Evolutionary conservation across 768 basidiomycete species (phyloP).

Genomic region (Tylopilus sp.): DNA sequence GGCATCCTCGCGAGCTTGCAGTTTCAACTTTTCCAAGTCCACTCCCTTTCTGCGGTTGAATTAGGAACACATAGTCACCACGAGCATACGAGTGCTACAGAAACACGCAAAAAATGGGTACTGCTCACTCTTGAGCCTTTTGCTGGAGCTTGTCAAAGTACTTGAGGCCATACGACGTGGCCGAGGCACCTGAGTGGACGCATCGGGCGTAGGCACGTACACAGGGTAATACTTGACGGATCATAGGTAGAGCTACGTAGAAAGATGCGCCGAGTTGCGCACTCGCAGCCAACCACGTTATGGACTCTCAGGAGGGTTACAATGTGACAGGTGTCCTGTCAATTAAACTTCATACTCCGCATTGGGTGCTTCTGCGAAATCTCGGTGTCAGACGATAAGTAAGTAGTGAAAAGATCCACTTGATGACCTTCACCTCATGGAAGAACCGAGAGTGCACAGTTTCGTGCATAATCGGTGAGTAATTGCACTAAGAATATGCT

Average conservation of each 20-base stretch:
- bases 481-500: not conserved
- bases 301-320: no score
- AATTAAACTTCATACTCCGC: no score
- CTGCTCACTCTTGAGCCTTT: slow-evolving; percentile 61
- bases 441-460: no score
- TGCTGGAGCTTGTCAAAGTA: slow-evolving; percentile 70
- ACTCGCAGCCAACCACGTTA: no score
- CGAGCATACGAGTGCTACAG: slow-evolving; percentile 9
- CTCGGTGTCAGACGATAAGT: no score
- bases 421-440: no score
- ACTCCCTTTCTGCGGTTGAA: slow-evolving; percentile 40
- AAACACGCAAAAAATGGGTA: slow-evolving; percentile 7
- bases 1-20: slow-evolving; percentile 27
- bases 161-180: slow-evolving; percentile 39
- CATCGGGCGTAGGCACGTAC: slow-evolving; percentile 5
- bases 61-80: slow-evolving; percentile 3
- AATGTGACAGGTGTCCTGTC: no score
- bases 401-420: no score
- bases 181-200: slow-evolving; percentile 11
- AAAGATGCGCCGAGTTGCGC: no score
- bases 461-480: not conserved
- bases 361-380: no score
- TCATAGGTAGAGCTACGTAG: not conserved
- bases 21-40: slow-evolving; percentile 35
- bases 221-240: not conserved